Conservation (phyloP, 257 asterid species). For the Solanum commersonii region DNA sequence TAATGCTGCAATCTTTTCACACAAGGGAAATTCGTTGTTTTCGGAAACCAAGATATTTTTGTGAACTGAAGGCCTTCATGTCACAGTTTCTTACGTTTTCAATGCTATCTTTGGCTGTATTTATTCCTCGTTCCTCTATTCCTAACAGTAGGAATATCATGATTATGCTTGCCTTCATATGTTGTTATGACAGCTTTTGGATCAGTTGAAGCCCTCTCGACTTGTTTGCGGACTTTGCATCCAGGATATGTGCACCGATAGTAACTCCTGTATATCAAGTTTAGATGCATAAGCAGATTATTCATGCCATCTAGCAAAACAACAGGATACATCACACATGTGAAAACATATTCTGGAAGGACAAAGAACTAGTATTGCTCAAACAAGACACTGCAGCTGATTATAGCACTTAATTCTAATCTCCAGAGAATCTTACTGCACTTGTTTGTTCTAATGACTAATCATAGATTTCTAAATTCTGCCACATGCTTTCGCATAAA, state of each 20-base stretch:
- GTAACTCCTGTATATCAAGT: constrained; percentile 55
- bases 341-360: background rate
- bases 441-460: background rate
- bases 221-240: constrained; percentile 91
- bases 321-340: background rate
- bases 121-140: constrained; percentile 21
- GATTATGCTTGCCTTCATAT: constrained; percentile 84
- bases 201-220: constrained; percentile 82
- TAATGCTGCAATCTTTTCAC: constrained; percentile 34
- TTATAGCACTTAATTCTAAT: background rate
- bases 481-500: background rate
- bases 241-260: constrained; percentile 79
- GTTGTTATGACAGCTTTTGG: constrained; percentile 81
- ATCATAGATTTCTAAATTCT: background rate
- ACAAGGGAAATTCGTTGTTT: constrained; percentile 22
- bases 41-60: constrained; percentile 24
- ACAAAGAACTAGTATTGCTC: background rate
- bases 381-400: background rate
- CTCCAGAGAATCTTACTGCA: background rate
- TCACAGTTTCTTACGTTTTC: constrained; percentile 18
- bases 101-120: background rate
- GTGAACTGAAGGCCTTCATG: constrained; percentile 19
- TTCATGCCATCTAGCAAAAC: background rate
- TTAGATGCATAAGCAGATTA: background rate
- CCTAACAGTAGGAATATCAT: constrained; percentile 47